Base-by-base conservation (phyloP, 2,329 filamentous ascomycete genomes). In the Cryphonectria parasitica region DNA sequence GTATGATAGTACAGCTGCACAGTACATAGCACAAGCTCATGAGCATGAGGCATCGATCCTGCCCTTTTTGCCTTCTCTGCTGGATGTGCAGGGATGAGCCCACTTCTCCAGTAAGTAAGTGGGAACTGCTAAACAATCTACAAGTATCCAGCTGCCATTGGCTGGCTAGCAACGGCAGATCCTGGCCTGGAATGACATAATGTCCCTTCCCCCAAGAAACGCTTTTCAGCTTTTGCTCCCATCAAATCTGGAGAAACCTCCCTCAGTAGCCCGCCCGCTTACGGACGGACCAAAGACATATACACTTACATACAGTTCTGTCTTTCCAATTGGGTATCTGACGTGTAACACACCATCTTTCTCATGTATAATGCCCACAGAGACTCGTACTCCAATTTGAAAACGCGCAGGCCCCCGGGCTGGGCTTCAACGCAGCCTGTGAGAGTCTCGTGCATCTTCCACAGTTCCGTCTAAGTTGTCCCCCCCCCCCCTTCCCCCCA, bases 381-480 rank as follows among this genome's bases (percentile, higher is more conserved):
- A 28, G 60, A 61, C 43, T 58, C 45, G 34, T 36, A 34, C 64
- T 34, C 56, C 64, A 15, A 64, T 56, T 31, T 73, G 56, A 67
- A 67, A 41, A 69, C 67, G 69, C 71, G 61, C 28, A 39, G 66
- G 64, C 63, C 69, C 71, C 71, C 45, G 66, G 17, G 39, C 45
- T 64, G 71, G 69, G 71, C 71, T 61, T 71, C 64, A 66, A 66
- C 71, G 63, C 49, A 70, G 58, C 67, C 43, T 66, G 66, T 49
- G 45, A 49, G 45, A 65, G 61, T 69, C 62, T 69, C 58, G 49
- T 39, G 45, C 22, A 49, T 22, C 31, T 54, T 61, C 49, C 28
- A 56, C 54, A 28, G 39, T 31, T 34, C 49, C 49, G 45, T 36
- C n/a, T 58, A 41, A 49, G 49, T 60, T 60, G 11, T 58, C 36